Conservation (phyloP, 2,329 filamentous ascomycete species). For the Cercospora zeina region DNA sequence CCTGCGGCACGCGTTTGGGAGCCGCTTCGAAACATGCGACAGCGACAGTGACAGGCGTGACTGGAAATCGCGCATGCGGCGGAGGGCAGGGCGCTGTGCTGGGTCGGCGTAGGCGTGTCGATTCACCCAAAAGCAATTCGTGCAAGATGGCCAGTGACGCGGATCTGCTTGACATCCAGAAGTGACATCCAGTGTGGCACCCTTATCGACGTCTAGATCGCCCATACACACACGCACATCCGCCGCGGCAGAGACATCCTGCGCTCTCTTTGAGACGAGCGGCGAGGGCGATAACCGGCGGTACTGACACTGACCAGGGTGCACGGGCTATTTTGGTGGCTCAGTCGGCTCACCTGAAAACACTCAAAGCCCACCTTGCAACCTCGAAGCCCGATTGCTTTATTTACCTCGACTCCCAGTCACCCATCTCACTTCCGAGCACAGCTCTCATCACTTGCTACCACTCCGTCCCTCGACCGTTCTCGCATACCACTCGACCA, state of each 20-base stretch:
- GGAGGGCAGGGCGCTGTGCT: neutral
- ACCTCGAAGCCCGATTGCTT: slow-evolving; percentile 6
- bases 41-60: neutral
- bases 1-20: neutral
- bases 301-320: slow-evolving; percentile 11
- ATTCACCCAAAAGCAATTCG: slow-evolving; percentile 10
- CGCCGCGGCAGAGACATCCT: slow-evolving; percentile 3
- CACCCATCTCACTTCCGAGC: slow-evolving; percentile 9
- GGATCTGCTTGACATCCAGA: slow-evolving; percentile 10
- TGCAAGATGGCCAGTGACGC: slow-evolving; percentile 9
- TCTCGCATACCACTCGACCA: neutral
- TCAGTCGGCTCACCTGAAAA: slow-evolving; percentile 17
- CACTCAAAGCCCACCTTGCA: slow-evolving; percentile 14
- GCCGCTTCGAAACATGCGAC: slow-evolving; percentile 1
- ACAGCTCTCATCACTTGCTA: slow-evolving; percentile 10
- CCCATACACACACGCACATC: slow-evolving; percentile 11
- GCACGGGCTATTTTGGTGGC: slow-evolving; percentile 14
- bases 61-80: neutral
- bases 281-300: slow-evolving; percentile 13
- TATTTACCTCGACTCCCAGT: slow-evolving; percentile 6
- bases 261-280: neutral
- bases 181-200: slow-evolving; percentile 9
- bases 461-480: neutral
- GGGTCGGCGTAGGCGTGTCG: neutral
- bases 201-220: slow-evolving; percentile 19